Evolutionary conservation across 306 rosid species (phyloP).

Genomic region (Lathyrus aphaca): DNA sequence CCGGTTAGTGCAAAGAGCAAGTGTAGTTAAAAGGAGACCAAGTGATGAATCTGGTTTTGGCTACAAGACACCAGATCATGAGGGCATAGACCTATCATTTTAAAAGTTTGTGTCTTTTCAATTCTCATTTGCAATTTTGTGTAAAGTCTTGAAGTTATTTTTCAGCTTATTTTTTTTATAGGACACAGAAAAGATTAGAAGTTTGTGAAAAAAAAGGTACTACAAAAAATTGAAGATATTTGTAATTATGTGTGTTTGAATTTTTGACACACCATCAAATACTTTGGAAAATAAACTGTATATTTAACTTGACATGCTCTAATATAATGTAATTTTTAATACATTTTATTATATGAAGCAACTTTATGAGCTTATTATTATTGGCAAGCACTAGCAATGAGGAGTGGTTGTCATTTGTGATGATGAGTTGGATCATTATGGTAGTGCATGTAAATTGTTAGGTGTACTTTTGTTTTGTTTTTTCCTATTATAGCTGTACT

Average conservation of each 20-base stretch:
- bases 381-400: conserved; percentile 36
- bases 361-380: conserved; percentile 34
- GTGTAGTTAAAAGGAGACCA: conserved; percentile 78
- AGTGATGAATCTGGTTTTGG: conserved; percentile 84
- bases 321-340: conserved; percentile 39
- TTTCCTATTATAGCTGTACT: conserved; percentile 1
- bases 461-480: conserved; percentile 17
- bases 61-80: conserved; percentile 82
- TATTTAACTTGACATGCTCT: conserved; percentile 42
- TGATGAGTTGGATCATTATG: conserved; percentile 19
- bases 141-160: conserved; percentile 39
- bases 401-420: conserved; percentile 13
- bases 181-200: conserved; percentile 42
- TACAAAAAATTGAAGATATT: conserved; percentile 33
- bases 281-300: conserved; percentile 50
- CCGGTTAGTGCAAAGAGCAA: conserved; percentile 85
- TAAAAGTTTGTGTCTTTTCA: conserved; percentile 40
- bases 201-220: conserved; percentile 26
- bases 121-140: conserved; percentile 46
- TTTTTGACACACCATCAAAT: conserved; percentile 42
- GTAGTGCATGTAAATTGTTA: neutral
- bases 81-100: conserved; percentile 68
- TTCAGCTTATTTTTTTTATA: conserved; percentile 12
- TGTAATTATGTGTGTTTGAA: conserved; percentile 53
- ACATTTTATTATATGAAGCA: neutral